These are phyloP conservation scores for Leptographium procerum DNA, from an alignment of 2,329 filamentous ascomycete species.

Conservation along the genomic window DNA sequence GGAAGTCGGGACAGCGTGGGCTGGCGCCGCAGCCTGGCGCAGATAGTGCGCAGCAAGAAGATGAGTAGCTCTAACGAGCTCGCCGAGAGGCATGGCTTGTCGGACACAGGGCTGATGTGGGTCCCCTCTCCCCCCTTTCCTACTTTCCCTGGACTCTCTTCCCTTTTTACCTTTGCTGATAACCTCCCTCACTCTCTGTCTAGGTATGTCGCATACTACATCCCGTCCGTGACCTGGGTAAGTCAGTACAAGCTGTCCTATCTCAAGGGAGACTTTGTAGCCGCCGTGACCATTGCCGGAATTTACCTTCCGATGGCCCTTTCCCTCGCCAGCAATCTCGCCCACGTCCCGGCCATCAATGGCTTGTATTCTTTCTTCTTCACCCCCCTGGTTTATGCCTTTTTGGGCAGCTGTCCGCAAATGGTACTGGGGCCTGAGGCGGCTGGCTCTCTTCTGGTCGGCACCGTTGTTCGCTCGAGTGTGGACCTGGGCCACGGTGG, in stretches of 20 bases:
- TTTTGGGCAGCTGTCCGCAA: conserved; percentile 82
- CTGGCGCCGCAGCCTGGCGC: conserved; percentile 38
- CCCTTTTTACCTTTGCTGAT: too few species aligned
- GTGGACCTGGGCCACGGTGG: conserved; percentile 56
- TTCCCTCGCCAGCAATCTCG: conserved; percentile 83
- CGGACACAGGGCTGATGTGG: conserved; percentile 63
- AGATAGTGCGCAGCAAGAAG: conserved; percentile 35
- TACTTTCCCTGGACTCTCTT: neutral
- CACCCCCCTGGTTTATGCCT: conserved; percentile 80
- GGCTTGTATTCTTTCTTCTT: conserved; percentile 91
- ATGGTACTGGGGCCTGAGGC: conserved; percentile 95
- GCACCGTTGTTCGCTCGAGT: conserved; percentile 69
- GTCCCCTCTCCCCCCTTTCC: conserved; percentile 15
- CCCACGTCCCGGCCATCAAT: conserved; percentile 85
- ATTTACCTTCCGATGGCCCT: conserved; percentile 97
- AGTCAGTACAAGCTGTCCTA: conserved; percentile 74
- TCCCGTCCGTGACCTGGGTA: conserved; percentile 86
- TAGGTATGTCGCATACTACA: conserved; percentile 86
- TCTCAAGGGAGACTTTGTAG: conserved; percentile 73
- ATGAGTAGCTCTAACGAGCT: conserved; percentile 63
- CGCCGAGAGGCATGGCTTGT: conserved; percentile 61
- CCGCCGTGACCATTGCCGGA: conserved; percentile 91
- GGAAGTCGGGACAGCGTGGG: conserved; percentile 23
- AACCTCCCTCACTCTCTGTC: neutral
- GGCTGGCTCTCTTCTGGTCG: conserved; percentile 80